These are phyloP conservation scores for Fraxinus floribunda DNA, from an alignment of 305 asterid species.

Conservation along the genomic window DNA sequence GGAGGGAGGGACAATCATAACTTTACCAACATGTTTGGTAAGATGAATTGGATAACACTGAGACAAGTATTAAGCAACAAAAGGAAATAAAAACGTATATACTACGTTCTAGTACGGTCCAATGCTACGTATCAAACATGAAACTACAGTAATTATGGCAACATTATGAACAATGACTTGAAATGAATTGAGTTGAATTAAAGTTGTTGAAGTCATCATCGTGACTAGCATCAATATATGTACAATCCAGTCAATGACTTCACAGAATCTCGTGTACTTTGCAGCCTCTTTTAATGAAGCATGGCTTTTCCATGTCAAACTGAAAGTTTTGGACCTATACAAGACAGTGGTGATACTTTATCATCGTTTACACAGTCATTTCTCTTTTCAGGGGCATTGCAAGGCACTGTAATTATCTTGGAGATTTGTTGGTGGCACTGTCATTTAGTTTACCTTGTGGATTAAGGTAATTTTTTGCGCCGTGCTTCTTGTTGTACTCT, in stretches of 20 bases:
- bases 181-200: neutral
- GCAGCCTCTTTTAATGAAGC: neutral
- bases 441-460: slow-evolving; percentile 98
- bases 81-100: neutral
- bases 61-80: neutral
- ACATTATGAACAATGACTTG: neutral
- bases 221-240: neutral
- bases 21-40: neutral
- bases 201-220: neutral
- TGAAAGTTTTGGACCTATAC: neutral
- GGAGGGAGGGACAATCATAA: neutral
- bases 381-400: slow-evolving; percentile 82
- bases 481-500: neutral
- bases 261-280: neutral
- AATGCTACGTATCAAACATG: neutral
- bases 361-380: neutral
- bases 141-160: neutral
- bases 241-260: neutral
- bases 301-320: neutral
- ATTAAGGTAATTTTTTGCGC: slow-evolving; percentile 51
- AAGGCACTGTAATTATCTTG: slow-evolving; percentile 92
- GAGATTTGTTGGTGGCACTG: slow-evolving; percentile 81
- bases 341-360: neutral
- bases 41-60: neutral
- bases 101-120: neutral